A percentile compares a stretch with the other conserved stretches of the same genome.
Conservation (phyloP, 2,329 filamentous ascomycete species). For the Aschersonia sp. region DNA sequence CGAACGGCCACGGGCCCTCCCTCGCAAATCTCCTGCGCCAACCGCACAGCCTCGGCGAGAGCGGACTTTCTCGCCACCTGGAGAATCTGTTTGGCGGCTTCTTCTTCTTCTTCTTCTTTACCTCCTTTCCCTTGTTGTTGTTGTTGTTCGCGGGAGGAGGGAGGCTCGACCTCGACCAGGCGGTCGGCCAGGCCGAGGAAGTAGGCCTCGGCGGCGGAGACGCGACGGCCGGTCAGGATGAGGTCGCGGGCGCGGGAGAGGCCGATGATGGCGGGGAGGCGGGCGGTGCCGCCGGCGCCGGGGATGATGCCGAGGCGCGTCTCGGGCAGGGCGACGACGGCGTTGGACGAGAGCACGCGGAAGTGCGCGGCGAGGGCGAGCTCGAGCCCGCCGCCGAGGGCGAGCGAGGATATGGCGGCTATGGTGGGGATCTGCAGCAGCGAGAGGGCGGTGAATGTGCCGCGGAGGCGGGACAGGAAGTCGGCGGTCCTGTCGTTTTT, state of each 20-base stretch:
- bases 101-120: no score
- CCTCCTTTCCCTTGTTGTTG: no score
- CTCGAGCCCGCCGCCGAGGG: slow-evolving; percentile 87
- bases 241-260: slow-evolving; percentile 71
- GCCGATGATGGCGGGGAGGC: slow-evolving; percentile 72
- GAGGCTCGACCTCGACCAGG: slow-evolving; percentile 61
- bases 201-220: slow-evolving; percentile 74
- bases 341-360: slow-evolving; percentile 70
- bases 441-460: slow-evolving; percentile 59
- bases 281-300: slow-evolving; percentile 83
- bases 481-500: slow-evolving; percentile 47
- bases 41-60: slow-evolving; percentile 58
- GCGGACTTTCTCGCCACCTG: slow-evolving; percentile 50
- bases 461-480: slow-evolving; percentile 66
- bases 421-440: slow-evolving; percentile 79
- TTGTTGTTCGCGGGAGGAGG: no score
- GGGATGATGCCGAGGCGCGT: slow-evolving; percentile 89
- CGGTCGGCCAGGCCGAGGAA: slow-evolving; percentile 82
- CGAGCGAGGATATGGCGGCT: slow-evolving; percentile 69
- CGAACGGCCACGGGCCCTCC: slow-evolving; percentile 74
- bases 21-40: slow-evolving; percentile 78
- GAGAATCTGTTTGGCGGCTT: slow-evolving; percentile 27
- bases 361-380: slow-evolving; percentile 81
- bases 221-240: slow-evolving; percentile 77
- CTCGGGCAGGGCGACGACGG: slow-evolving; percentile 72